Base-by-base conservation (phyloP, 1,139 yeast species). In the Geotrichum restrictum region DNA sequence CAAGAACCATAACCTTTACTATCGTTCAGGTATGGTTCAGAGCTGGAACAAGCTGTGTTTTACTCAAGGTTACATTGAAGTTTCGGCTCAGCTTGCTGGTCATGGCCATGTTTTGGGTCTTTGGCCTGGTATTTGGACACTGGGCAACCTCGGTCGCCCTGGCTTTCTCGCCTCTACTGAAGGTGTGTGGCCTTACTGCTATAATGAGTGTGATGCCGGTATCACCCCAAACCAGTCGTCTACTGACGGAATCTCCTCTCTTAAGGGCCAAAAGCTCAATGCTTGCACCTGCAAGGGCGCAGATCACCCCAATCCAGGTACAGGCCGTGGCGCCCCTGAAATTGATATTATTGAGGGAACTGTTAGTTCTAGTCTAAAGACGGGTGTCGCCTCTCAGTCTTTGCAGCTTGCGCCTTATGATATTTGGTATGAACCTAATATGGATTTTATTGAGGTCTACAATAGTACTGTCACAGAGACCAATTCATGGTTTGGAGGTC, bases 61-160 rank as follows among this genome's bases (percentile, higher is more conserved):
- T 63, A 82, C 88, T 11, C 87, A 87, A 66, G 95, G 95, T 3
- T 66, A 74, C 43, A 62, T 88, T 31, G 93, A 85, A 64, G 76
- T 84, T 10, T 80, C 87, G 5, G 88, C 87, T 0, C 75, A 79
- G 59, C 69, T 88, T 56, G 93, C 95, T 19, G 84, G 85, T 56
- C 78, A 76, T 57, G 91, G 91, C 58, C 72, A 79, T 54, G 74
- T 81, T 27, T 75, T 81, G 6, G 95, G 95, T 41, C 72, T 87
- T 54, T 88, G 96, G 96, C 96, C 96, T 0, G 96, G 95, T 70
- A 66, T 86, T 53, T 88, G 96, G 96, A 77, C 93, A 1, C 75
- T 88, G 77, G 96, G 95, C 45, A 88, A 88, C 62, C 73, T 88
- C 55, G 96, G 86, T 31, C 77, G 95, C 60, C 88, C 96, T 0